Base-by-base conservation (phyloP, 768 basidiomycete genomes). In the Rhizopogon vulgaris region DNA sequence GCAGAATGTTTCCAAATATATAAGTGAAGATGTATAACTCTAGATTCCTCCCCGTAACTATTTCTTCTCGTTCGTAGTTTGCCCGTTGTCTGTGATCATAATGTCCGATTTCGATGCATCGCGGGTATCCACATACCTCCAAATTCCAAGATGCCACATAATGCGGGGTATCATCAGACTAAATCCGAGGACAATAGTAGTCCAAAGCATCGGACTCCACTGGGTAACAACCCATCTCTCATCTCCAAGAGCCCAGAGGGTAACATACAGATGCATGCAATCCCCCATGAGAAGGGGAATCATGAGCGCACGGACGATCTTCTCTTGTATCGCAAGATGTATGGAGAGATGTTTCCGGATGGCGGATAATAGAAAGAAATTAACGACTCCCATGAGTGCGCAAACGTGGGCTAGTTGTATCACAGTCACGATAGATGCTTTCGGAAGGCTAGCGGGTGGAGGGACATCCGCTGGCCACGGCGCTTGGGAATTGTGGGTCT, bases 321-420 rank as follows among this genome's bases (percentile, higher is more conserved):
- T 84, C 65, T 90, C 88, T 69, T 90, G 88, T 14, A 88, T 63
- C 3, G 78, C 78, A 6, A 79, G 83, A 39, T 82, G 76, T 2
- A 67, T 65, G 27, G 72, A 72, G 46, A 90, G 72, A 63, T 90
- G 78, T 41, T 68, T 78, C 47, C 85, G 80, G 30, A 76, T 74
- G 9, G 84, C 74, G 17, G 76, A 73, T 49, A 90, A 76, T 41
- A 89, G 67, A 64, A 82, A 88, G 52, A 81, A 59, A 61, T 89
- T 90, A 52, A 90, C 62, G 52, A 86, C 60, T 11, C 88, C 88
- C 56, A 90, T 66, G 25, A 90, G 80, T 38, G 80, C 85, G 58
- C 86, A 87, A 47, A 86, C 86, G 58, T 90, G 84, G 1, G 83
- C 86, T 49, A 90, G 83, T 61, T 90, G 88, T 41, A 85, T 68